Conservation (phyloP, 1,284 basidiomycete species). For the Apiotrichum montevideense region DNA sequence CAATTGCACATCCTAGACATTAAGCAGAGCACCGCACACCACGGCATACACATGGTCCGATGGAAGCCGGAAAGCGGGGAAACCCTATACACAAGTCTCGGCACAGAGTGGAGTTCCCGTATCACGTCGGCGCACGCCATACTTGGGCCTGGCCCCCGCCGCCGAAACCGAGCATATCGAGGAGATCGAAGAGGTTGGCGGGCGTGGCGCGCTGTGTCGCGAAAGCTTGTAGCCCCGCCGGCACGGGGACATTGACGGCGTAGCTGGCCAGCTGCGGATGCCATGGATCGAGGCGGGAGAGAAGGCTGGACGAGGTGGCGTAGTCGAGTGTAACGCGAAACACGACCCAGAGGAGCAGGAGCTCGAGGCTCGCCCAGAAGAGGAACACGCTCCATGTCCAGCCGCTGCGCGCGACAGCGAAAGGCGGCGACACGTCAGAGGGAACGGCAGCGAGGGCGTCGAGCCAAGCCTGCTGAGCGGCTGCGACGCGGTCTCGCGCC, state of each 20-base stretch:
- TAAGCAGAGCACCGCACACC: too few relatives aligned
- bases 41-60: too few relatives aligned
- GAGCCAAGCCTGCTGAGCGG: slow-evolving; percentile 11
- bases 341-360: slow-evolving; percentile 36
- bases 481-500: slow-evolving; percentile 1
- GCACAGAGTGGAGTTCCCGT: too few relatives aligned
- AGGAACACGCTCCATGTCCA: slow-evolving; percentile 27
- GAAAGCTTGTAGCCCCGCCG: slow-evolving; percentile 16
- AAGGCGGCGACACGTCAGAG: background rate
- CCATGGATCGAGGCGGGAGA: slow-evolving; percentile 28
- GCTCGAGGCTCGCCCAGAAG: slow-evolving; percentile 30
- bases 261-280: slow-evolving; percentile 14
- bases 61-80: too few relatives aligned
- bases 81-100: too few relatives aligned
- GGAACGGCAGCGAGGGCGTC: slow-evolving; percentile 4
- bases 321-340: slow-evolving; percentile 41
- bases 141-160: background rate
- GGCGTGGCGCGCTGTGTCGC: background rate
- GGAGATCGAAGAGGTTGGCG: slow-evolving; percentile 8
- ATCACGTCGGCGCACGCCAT: too few relatives aligned
- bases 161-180: slow-evolving; percentile 7
- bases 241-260: slow-evolving; percentile 19
- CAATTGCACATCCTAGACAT: background rate
- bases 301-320: slow-evolving; percentile 22
- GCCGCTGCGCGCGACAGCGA: background rate